Percentiles rank a stretch among this genome's conserved stretches.
These are phyloP conservation scores for Pseudocercospora vitis DNA, from an alignment of 2,329 filamentous ascomycete genomes.

Conservation along the genomic window DNA sequence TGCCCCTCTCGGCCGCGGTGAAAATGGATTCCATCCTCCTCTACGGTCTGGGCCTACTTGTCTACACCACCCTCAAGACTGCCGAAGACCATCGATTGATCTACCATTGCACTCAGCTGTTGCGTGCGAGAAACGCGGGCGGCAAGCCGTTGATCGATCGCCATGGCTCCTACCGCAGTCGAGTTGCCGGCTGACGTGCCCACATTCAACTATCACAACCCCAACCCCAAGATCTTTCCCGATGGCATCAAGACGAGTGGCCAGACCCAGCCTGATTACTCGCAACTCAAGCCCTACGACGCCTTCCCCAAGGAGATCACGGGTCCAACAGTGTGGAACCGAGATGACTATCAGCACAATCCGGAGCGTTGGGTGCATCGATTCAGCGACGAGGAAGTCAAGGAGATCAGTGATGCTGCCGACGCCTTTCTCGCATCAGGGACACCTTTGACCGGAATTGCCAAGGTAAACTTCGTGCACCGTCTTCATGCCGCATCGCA, in stretches of 20 bases:
- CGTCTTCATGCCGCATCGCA: not conserved
- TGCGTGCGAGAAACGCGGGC: conserved; percentile 42
- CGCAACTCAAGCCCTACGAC: conserved; percentile 64
- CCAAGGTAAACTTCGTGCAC: conserved; percentile 53
- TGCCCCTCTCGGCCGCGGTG: conserved; percentile 5
- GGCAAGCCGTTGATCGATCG: conserved; percentile 1
- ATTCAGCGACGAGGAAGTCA: conserved; percentile 65
- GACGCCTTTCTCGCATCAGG: conserved; percentile 67
- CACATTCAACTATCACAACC: conserved; percentile 32
- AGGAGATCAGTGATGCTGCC: conserved; percentile 65
- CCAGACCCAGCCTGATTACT: conserved; percentile 69
- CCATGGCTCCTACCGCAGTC: conserved; percentile 26
- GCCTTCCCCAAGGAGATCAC: conserved; percentile 70
- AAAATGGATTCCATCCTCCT: conserved; percentile 20
- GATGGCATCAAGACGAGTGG: conserved; percentile 69
- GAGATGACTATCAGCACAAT: conserved; percentile 61
- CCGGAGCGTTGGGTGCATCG: conserved; percentile 72
- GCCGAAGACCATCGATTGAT: conserved; percentile 24
- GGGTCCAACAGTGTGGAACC: conserved; percentile 71
- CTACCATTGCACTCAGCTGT: conserved; percentile 32
- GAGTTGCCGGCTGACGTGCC: conserved; percentile 23
- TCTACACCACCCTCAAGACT: conserved; percentile 19
- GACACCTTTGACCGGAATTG: conserved; percentile 70
- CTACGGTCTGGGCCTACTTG: conserved; percentile 20
- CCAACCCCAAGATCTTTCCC: conserved; percentile 57